Percentiles rank a stretch among this genome's conserved stretches.
Evolutionary conservation across 2,329 filamentous ascomycete genomes (phyloP).

Genomic region (Trichoderma lentiforme): DNA sequence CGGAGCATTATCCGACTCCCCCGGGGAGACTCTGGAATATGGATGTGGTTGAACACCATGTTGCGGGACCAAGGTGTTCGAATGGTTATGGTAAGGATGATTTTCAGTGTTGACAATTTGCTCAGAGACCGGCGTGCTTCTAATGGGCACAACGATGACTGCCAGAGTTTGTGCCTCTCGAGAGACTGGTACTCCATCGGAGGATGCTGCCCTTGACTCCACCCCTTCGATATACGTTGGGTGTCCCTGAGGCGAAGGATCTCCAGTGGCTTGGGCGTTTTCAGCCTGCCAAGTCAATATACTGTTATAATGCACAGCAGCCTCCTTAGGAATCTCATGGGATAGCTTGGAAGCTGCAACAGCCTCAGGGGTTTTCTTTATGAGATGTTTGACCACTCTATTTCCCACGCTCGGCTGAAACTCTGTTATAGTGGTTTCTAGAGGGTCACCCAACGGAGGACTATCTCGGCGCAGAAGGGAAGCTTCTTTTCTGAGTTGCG

Average conservation of each 20-base stretch:
- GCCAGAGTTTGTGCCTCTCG: background rate
- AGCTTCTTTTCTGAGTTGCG: background rate
- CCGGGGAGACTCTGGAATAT: background rate
- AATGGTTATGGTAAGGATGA: background rate
- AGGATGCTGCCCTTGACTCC: background rate
- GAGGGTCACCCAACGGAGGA: background rate
- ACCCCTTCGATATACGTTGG: background rate
- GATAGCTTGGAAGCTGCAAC: background rate
- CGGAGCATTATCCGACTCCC: background rate
- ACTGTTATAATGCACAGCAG: background rate
- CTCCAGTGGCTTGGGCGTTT: background rate
- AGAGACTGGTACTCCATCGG: background rate
- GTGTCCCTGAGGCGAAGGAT: background rate
- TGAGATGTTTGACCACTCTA: background rate
- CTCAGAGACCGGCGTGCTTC: background rate
- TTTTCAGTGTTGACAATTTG: background rate
- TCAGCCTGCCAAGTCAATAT: background rate
- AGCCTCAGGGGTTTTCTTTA: background rate
- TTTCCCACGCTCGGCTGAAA: background rate
- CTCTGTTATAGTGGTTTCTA: background rate
- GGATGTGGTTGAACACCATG: background rate
- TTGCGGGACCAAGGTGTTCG: background rate
- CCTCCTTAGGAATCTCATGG: background rate
- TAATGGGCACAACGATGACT: background rate
- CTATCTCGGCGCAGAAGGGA: background rate